phyloP scores from a whole-genome alignment of 202 grass and related monocot species.

The Hordeum pubiflorum region DNA sequence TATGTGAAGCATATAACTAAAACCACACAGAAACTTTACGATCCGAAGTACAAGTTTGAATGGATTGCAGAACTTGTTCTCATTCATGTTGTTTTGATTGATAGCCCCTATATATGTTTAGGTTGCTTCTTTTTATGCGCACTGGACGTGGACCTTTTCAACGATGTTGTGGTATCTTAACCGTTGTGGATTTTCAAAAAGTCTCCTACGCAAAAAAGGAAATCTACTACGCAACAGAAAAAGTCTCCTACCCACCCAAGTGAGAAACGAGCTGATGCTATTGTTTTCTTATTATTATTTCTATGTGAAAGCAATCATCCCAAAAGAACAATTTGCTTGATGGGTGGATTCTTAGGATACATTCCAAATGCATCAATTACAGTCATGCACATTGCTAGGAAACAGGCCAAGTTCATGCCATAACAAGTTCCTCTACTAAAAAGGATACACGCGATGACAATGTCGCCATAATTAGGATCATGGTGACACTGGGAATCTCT shows the following conservation, averaged over 20 bases:
- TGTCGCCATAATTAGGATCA: neutral
- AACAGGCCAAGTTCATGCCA: neutral
- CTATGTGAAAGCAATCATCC: neutral
- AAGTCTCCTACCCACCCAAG: no score
- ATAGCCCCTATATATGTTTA: no score
- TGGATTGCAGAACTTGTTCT: neutral
- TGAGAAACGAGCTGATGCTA: neutral
- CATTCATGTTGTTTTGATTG: no score
- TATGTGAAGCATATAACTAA: neutral
- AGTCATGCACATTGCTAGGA: neutral
- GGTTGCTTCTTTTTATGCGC: no score
- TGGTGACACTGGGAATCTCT: slow-evolving; percentile 16
- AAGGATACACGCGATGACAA: neutral
- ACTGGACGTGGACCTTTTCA: no score
- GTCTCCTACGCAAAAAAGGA: no score
- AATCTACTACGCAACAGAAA: no score
- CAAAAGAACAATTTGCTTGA: neutral
- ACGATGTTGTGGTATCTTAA: no score
- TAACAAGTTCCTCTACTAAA: neutral
- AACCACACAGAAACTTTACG: neutral
- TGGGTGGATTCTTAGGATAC: neutral
- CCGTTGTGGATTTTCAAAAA: no score
- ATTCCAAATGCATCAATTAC: neutral
- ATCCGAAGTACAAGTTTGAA: neutral
- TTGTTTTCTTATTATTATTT: neutral